Conservation (phyloP, 2,329 filamentous ascomycete genomes). For the Fusarium sp. region DNA sequence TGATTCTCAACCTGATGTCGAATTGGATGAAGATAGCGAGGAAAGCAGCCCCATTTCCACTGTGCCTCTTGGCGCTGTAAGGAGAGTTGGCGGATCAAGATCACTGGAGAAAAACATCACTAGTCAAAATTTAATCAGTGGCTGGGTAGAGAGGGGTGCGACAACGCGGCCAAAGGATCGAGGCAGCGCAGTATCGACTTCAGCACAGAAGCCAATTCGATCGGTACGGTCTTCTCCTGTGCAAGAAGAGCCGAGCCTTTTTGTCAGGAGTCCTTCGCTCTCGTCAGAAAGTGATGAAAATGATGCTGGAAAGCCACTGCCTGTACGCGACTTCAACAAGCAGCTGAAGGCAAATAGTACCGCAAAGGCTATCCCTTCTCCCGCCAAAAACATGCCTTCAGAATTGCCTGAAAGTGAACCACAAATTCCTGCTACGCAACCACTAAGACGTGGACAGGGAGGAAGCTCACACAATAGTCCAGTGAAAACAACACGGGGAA, state of each 20-base stretch:
- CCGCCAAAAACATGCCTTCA: neutral
- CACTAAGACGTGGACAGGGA: constrained; percentile 17
- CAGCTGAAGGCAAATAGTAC: constrained; percentile 46
- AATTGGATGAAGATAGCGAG: constrained; percentile 28
- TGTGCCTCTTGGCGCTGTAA: constrained; percentile 33
- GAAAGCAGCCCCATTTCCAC: constrained; percentile 9
- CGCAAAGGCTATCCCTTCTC: neutral
- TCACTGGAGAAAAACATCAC: constrained; percentile 40
- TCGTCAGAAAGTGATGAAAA: constrained; percentile 35
- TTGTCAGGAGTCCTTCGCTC: constrained; percentile 20
- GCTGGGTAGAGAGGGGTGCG: constrained; percentile 53
- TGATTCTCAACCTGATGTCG: constrained; percentile 13
- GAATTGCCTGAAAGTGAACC: constrained; percentile 19
- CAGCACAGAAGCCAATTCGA: neutral
- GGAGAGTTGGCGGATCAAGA: constrained; percentile 34
- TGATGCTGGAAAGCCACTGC: constrained; percentile 40
- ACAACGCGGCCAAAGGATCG: neutral
- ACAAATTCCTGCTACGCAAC: constrained; percentile 33
- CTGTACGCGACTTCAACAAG: constrained; percentile 53
- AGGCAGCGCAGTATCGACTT: neutral
- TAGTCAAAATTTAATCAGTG: constrained; percentile 56
- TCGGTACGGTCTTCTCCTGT: neutral
- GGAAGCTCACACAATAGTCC: neutral
- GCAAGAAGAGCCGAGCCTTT: constrained; percentile 28
- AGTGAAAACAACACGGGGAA: constrained; percentile 10